phyloP scores from a whole-genome alignment of 495 filamentous ascomycete species.

The Talaromyces stipitatus region DNA sequence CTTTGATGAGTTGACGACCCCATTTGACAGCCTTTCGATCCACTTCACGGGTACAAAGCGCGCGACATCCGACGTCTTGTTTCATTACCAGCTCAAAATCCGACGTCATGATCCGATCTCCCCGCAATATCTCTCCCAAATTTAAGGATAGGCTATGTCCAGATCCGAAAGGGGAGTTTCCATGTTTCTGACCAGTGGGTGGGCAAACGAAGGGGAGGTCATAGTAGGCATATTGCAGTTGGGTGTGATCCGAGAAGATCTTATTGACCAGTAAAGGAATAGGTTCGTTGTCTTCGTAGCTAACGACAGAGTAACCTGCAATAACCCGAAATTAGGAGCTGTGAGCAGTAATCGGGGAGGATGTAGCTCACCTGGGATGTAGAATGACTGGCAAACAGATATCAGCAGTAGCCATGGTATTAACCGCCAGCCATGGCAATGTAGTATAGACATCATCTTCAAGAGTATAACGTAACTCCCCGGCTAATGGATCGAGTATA shows the following conservation, averaged over 20 bases:
- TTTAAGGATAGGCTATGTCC: conserved; percentile 81
- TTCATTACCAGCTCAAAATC: conserved; percentile 83
- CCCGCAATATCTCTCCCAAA: conserved; percentile 86
- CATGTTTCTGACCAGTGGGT: conserved; percentile 60
- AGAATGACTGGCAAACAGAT: conserved; percentile 54
- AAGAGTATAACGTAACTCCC: background rate
- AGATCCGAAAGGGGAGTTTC: conserved; percentile 64
- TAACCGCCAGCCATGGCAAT: conserved; percentile 21
- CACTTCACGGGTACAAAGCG: conserved; percentile 65
- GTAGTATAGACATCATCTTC: background rate
- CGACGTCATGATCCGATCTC: conserved; percentile 82
- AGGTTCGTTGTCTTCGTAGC: conserved; percentile 69
- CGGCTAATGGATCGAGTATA: background rate
- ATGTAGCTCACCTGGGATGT: conserved; percentile 62
- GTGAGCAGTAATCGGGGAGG: background rate
- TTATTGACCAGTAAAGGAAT: conserved; percentile 93
- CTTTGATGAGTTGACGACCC: conserved; percentile 65
- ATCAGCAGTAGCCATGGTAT: conserved; percentile 31
- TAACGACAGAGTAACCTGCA: conserved; percentile 68
- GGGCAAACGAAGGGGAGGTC: conserved; percentile 90
- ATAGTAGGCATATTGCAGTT: conserved; percentile 90
- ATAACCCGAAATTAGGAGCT: background rate
- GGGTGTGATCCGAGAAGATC: conserved; percentile 85
- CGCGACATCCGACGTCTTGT: conserved; percentile 65
- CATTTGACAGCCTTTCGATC: conserved; percentile 59